These are phyloP conservation scores for Aspergillus nidulans DNA, from an alignment of 495 filamentous ascomycete genomes.

Conservation along the genomic window DNA sequence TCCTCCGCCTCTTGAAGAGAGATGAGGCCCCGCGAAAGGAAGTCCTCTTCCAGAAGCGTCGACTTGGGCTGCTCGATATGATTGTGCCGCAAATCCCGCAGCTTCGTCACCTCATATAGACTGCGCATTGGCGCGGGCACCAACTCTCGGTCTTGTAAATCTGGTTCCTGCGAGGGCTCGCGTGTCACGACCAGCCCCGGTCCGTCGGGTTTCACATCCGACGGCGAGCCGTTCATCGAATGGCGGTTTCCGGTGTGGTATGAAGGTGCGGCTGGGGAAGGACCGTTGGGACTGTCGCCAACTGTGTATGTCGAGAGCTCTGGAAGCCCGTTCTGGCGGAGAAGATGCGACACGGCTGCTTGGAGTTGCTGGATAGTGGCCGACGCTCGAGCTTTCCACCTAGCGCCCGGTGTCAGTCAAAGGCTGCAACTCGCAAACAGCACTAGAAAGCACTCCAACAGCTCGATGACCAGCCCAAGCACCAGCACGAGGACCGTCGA, in stretches of 20 bases:
- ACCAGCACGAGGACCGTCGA: too few relatives aligned
- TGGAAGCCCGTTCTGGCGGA: constrained; percentile 35
- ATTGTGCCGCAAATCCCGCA: constrained; percentile 49
- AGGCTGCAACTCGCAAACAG: neutral
- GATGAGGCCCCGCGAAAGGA: constrained; percentile 46
- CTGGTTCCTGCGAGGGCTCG: constrained; percentile 50
- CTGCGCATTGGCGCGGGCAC: constrained; percentile 56
- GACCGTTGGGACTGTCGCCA: constrained; percentile 27
- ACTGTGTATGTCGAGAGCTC: constrained; percentile 37
- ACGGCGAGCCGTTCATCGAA: constrained; percentile 26
- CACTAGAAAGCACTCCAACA: neutral
- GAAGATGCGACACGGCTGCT: constrained; percentile 40
- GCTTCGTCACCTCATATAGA: constrained; percentile 56
- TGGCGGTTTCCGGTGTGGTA: constrained; percentile 26
- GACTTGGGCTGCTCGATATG: constrained; percentile 39
- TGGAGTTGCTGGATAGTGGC: constrained; percentile 41
- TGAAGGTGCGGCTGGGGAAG: constrained; percentile 26
- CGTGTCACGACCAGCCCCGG: constrained; percentile 40
- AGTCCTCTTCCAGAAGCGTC: constrained; percentile 48
- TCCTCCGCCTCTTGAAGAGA: constrained; percentile 48
- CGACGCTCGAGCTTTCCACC: constrained; percentile 44
- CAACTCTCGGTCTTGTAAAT: constrained; percentile 42
- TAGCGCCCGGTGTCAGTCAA: constrained; percentile 18
- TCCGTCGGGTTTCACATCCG: constrained; percentile 24
- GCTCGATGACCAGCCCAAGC: too few relatives aligned